Evolutionary conservation across 2,329 filamentous ascomycete genomes (phyloP).

Genomic region (Colletotrichum sp.): DNA sequence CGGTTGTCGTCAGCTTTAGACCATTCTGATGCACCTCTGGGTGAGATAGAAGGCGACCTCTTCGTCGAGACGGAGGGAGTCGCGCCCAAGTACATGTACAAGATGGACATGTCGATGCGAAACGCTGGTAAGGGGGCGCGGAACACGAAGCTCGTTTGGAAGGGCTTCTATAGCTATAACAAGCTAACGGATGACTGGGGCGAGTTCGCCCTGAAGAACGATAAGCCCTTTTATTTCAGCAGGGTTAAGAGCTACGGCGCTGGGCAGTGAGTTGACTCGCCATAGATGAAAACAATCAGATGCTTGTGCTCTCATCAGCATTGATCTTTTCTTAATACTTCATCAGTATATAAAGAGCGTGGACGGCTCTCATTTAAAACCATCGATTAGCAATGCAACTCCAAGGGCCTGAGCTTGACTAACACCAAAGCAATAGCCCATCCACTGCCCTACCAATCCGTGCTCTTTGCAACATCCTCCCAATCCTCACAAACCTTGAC

Average conservation of each 20-base stretch:
- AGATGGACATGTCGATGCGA: constrained; percentile 77
- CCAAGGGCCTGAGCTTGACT: neutral
- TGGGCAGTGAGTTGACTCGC: constrained; percentile 37
- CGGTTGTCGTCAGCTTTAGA: constrained; percentile 42
- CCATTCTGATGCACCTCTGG: constrained; percentile 28
- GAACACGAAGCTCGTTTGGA: constrained; percentile 90
- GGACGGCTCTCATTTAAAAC: neutral
- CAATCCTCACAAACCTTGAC: constrained; percentile 52
- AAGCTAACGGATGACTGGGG: constrained; percentile 88
- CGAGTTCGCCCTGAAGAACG: constrained; percentile 72
- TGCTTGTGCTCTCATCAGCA: neutral
- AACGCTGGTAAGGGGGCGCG: constrained; percentile 66
- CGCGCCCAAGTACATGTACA: constrained; percentile 79
- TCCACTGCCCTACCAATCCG: constrained; percentile 31
- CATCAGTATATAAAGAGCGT: neutral
- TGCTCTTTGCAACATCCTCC: constrained; percentile 53
- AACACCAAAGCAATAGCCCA: neutral
- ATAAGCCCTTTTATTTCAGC: constrained; percentile 72
- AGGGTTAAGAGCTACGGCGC: constrained; percentile 67
- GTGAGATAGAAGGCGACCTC: constrained; percentile 68
- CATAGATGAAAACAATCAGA: constrained; percentile 20
- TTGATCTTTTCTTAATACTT: neutral
- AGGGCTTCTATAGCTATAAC: constrained; percentile 91
- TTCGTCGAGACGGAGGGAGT: constrained; percentile 88
- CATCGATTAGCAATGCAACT: neutral